Evolutionary conservation across 2,329 filamentous ascomycete genomes (phyloP), one percentile per base, ranked within the genome.

Genomic region (Lachnellula hyalina): DNA sequence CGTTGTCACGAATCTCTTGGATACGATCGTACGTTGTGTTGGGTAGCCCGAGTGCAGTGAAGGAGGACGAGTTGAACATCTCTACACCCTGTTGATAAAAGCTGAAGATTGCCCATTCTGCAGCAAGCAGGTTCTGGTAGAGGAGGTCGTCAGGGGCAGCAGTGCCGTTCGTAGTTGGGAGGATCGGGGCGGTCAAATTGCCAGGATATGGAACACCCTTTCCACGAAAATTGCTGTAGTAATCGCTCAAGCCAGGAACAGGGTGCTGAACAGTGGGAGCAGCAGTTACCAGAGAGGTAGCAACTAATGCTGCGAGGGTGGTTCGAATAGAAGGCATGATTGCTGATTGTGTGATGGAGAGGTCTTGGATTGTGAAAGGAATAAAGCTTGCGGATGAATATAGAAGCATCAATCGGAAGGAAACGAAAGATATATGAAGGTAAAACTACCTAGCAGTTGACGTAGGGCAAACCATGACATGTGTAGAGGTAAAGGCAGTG

Each of bases 61-160:
- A 75, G 9, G 63, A 56, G 2, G 65, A 60, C 14, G 53, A 46
- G 41, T 71, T 73, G 67, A 75, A 76, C 2, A 55, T 54, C 51
- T 75, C 73, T 0, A 76, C 71, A 8, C 63, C 71, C 55, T 70
- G 65, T 54, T 76, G 69, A 62, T 77, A 76, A 62, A 77, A 76
- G 40, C 61, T 63, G 63, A 70, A 77, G 58, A 77, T 74, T 21
- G 70, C 63, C 74, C 74, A 76, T 63, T 76, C 74, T 15, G 74
- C 74, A 23, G 65, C 62, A 1, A 75, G 67, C 2, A 77, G 67
- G 54, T 76, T 76, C 61, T 76, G 74, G 62, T 71, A 76, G 12
- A 76, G 68, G 9, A 70, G 56, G 52, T 77, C 74, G 47, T 76
- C 74, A 4, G 65, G 62, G 2, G 65, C 73, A 1, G 71, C 63